phyloP scores from a whole-genome alignment of 805 yeast genomes.

The Debaryomyces hansenii region DNA sequence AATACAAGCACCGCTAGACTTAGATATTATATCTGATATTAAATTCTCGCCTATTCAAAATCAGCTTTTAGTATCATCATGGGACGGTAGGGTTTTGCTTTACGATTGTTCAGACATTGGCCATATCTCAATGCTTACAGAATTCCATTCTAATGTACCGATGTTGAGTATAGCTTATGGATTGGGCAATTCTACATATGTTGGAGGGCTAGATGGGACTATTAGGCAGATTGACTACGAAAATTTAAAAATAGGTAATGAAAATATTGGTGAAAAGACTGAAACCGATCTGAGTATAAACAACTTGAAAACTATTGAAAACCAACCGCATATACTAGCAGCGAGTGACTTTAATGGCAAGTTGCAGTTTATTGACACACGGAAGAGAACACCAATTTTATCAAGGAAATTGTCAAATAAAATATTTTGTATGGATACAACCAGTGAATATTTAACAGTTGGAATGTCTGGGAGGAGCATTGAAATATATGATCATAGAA shows the following conservation, averaged over 20 bases:
- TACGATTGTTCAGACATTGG: slow-evolving; percentile 34
- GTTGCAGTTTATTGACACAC: slow-evolving; percentile 48
- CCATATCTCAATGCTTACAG: slow-evolving; percentile 9
- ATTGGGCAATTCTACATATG: slow-evolving; percentile 34
- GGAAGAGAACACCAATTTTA: slow-evolving; percentile 13
- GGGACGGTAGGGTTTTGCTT: slow-evolving; percentile 54
- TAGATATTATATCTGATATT: slow-evolving; percentile 46
- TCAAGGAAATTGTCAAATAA: slow-evolving; percentile 40
- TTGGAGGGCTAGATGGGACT: slow-evolving; percentile 57
- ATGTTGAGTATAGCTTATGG: slow-evolving; percentile 29
- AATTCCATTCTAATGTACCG: slow-evolving; percentile 15
- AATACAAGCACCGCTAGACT: slow-evolving; percentile 21
- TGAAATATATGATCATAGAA: slow-evolving; percentile 57
- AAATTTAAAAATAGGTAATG: slow-evolving; percentile 20
- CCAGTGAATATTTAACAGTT: slow-evolving; percentile 45
- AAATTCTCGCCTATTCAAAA: slow-evolving; percentile 32
- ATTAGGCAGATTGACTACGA: slow-evolving; percentile 53
- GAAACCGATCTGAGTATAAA: slow-evolving; percentile 31
- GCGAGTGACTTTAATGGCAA: slow-evolving; percentile 66
- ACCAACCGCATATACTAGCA: slow-evolving; percentile 33
- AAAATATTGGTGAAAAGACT: slow-evolving; percentile 5
- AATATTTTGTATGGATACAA: slow-evolving; percentile 62
- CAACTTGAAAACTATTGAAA: slow-evolving; percentile 27
- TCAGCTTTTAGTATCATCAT: slow-evolving; percentile 52
- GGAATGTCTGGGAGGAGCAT: slow-evolving; percentile 55